Evolutionary conservation across 2,329 filamentous ascomycete species (phyloP).

Genomic region (Fusarium mangiferae): DNA sequence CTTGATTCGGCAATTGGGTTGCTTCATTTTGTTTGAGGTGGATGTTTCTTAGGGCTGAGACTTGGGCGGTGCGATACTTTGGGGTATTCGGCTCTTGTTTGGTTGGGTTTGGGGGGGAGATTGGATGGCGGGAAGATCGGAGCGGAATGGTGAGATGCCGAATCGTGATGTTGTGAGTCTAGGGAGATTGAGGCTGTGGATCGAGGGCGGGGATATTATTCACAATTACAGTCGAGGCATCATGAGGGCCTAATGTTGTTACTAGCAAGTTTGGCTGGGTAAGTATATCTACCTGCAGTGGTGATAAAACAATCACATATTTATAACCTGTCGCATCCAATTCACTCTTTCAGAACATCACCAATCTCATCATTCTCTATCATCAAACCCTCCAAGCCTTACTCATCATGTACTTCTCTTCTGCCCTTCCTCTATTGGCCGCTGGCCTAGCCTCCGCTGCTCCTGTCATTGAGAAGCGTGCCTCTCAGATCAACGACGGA

Average conservation of each 20-base stretch:
- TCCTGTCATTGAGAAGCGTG: conserved; percentile 27
- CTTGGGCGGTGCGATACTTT: background rate
- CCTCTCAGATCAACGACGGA: conserved; percentile 26
- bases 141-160: conserved; percentile 16
- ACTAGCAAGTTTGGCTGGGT: background rate
- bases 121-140: background rate
- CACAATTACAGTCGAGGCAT: background rate
- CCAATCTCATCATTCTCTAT: background rate
- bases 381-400: background rate
- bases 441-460: conserved; percentile 29
- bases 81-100: background rate
- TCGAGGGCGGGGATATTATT: background rate
- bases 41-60: background rate
- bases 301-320: background rate
- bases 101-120: background rate
- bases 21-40: background rate
- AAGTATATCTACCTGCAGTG: background rate
- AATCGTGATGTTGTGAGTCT: background rate
- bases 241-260: background rate
- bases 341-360: background rate
- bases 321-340: background rate
- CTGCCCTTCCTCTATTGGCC: conserved; percentile 16
- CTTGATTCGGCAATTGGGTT: background rate
- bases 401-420: conserved; percentile 11
- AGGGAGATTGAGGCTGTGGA: background rate